A percentile compares a stretch with the other conserved stretches of the same genome.
These are phyloP conservation scores for Suillus hirtellus DNA, from an alignment of 768 basidiomycete species.

Conservation along the genomic window DNA sequence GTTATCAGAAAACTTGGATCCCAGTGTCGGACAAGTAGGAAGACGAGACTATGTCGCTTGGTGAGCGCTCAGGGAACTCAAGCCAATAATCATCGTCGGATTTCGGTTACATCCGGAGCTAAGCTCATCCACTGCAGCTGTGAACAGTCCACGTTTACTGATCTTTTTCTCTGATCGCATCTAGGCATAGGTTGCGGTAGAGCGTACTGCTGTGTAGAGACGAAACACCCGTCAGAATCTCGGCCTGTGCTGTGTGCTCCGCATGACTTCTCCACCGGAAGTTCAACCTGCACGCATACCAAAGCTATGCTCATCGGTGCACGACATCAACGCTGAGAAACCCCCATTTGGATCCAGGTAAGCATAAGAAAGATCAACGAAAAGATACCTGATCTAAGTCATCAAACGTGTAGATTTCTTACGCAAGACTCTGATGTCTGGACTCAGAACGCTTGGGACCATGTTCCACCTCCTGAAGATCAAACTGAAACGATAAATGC, in stretches of 20 bases:
- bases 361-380: slow-evolving; percentile 13
- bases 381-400: slow-evolving; percentile 4
- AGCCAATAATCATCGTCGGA: slow-evolving; percentile 5
- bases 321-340: slow-evolving; percentile 51
- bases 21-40: neutral
- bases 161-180: neutral
- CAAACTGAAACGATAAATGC: slow-evolving; percentile 72
- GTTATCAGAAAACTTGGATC: neutral
- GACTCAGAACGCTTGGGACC: slow-evolving; percentile 91
- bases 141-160: neutral
- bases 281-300: slow-evolving; percentile 20
- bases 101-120: neutral
- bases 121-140: neutral
- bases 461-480: slow-evolving; percentile 81
- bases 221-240: neutral
- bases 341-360: slow-evolving; percentile 76
- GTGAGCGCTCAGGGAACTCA: neutral
- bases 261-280: neutral
- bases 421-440: slow-evolving; percentile 73
- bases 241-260: neutral
- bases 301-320: slow-evolving; percentile 62
- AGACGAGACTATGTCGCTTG: neutral
- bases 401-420: slow-evolving; percentile 53
- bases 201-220: neutral
- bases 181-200: neutral